phyloP scores from a whole-genome alignment of 2,329 filamentous ascomycete genomes.

The Epichloe uncinata region DNA sequence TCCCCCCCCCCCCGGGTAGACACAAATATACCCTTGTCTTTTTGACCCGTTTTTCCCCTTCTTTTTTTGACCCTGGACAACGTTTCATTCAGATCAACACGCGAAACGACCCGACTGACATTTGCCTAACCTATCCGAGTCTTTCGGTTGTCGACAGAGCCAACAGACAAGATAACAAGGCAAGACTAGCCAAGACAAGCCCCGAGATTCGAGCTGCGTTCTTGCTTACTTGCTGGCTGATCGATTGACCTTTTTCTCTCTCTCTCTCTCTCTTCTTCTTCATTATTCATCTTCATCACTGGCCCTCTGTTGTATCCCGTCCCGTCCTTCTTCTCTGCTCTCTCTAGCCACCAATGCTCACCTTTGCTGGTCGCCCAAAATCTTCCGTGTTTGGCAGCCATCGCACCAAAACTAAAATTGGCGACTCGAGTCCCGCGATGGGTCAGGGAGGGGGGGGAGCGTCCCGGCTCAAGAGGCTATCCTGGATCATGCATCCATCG shows the following conservation, averaged over 20 bases:
- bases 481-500: slow-evolving; percentile 10
- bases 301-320: background rate
- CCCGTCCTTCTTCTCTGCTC: background rate
- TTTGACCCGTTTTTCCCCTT: too few species aligned
- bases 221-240: background rate
- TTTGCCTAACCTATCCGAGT: background rate
- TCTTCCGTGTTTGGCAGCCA: slow-evolving; percentile 5
- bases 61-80: background rate
- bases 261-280: background rate
- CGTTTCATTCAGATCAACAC: background rate
- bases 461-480: slow-evolving; percentile 5
- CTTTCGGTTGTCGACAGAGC: background rate
- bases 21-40: background rate
- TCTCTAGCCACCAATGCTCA: slow-evolving; percentile 6
- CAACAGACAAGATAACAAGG: background rate
- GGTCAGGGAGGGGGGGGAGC: slow-evolving; percentile 5
- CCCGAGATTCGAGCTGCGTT: background rate
- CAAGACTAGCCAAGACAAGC: background rate
- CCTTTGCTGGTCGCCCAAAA: slow-evolving; percentile 5
- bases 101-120: background rate
- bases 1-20: background rate
- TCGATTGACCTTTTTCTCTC: background rate
- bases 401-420: background rate
- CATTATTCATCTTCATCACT: background rate
- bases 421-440: background rate